Conservation (phyloP, 116 monocot species). For the Posidonia oceanica region DNA sequence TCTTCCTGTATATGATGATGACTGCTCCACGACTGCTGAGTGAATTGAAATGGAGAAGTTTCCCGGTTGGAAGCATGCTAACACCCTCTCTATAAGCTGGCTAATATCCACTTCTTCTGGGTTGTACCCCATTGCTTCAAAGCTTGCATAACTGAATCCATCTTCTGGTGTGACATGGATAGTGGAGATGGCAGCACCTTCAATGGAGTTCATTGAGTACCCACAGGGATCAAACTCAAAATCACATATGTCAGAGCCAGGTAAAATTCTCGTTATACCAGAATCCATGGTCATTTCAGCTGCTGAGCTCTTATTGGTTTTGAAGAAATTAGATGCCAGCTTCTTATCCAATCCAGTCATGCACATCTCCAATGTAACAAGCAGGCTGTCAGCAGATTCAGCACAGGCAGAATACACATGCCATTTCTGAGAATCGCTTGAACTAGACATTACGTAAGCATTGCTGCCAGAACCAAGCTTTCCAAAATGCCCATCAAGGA, state of each 20-base stretch:
- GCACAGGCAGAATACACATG: slow-evolving; percentile 65
- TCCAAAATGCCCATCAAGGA: slow-evolving; percentile 45
- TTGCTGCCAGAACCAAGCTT: slow-evolving; percentile 34
- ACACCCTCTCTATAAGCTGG: background rate
- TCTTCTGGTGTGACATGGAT: slow-evolving; percentile 85
- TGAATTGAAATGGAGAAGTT: background rate
- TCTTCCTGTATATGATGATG: background rate
- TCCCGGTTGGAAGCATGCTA: background rate
- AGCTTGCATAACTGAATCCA: slow-evolving; percentile 82
- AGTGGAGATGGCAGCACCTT: slow-evolving; percentile 41
- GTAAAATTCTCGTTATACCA: slow-evolving; percentile 63
- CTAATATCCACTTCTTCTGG: slow-evolving; percentile 5
- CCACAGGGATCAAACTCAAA: slow-evolving; percentile 87
- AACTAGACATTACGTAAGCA: slow-evolving; percentile 58
- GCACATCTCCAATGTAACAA: slow-evolving; percentile 77
- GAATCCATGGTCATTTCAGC: slow-evolving; percentile 57
- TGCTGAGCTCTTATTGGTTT: slow-evolving; percentile 10
- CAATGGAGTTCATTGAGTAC: slow-evolving; percentile 75
- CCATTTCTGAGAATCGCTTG: slow-evolving; percentile 37
- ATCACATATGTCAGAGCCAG: slow-evolving; percentile 81
- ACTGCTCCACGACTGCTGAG: background rate
- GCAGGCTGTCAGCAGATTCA: slow-evolving; percentile 29
- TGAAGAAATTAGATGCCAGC: slow-evolving; percentile 52
- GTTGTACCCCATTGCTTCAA: slow-evolving; percentile 68
- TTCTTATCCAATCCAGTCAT: slow-evolving; percentile 56